Base-by-base conservation (phyloP, 352 stramenopile species). In the Globisporangium nagaii region DNA sequence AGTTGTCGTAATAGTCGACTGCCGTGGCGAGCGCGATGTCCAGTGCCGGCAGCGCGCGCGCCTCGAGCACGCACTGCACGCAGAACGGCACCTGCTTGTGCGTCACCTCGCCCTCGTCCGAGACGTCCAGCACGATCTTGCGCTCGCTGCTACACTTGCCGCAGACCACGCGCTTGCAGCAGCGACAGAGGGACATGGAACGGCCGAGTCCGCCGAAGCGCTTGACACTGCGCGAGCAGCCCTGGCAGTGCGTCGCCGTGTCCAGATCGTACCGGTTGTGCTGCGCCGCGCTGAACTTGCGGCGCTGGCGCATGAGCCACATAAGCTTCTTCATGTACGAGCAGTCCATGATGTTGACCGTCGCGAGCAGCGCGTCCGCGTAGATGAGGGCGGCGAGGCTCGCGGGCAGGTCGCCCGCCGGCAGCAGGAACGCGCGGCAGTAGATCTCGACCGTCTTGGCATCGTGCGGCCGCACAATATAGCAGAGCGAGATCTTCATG, bases 321-420 rank as follows among this genome's bases (percentile, higher is more conserved):
- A 47, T 55, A 51, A 75, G 59, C 30, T 75, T 75, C 53, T 72
- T 71, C 51, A 63, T 48, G 47, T 65, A 58, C 28, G 63, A 52
- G 39, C 59, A 71, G 28, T 75, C 66, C 24, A 52, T 41, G 19
- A 70, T 37, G 17, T 61, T 58, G 20, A 52, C 53, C 12, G 39
- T 53, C 0, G 62, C 32, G 36, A 74, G 49, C 49, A 86, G 59
- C 17, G 34, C 50, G 0, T 81, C 70, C 36, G 65, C 66, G 27
- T 77, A 70, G 5, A 83, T 50, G n/a, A 47, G 65, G 1, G 77
- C 51, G 9, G 56, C 69, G 13, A 84, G 49, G 13, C 13, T 15
- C 15, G n/a, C 15, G 13, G 25, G 17, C 24, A 24, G 10, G 20
- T 15, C 12, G 1, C 34, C 34, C 34, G 10, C 34, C 24, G 48